A percentile compares a stretch with the other conserved stretches of the same genome.
Evolutionary conservation across 176 grass and related monocot species (phyloP).

Genomic region (Rhynchospora breviuscula): DNA sequence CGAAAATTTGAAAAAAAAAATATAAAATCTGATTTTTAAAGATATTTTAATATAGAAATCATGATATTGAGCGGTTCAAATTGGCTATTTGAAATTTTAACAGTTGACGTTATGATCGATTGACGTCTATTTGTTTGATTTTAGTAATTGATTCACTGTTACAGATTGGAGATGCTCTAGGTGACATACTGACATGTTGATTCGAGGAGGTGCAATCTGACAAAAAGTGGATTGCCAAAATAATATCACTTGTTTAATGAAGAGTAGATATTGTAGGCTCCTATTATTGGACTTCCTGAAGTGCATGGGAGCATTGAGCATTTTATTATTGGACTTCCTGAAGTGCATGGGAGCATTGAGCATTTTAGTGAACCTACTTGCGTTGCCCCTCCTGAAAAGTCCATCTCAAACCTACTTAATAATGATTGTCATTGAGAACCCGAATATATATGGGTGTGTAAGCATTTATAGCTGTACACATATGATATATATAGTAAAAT

Average conservation of each 20-base stretch:
- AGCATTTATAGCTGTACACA: too few relatives aligned
- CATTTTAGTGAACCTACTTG: not conserved
- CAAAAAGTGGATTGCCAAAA: not conserved
- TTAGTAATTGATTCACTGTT: not conserved
- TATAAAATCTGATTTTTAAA: too few relatives aligned
- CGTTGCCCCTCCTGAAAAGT: not conserved
- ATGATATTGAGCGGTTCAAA: too few relatives aligned
- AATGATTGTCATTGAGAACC: not conserved
- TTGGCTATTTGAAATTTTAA: too few relatives aligned
- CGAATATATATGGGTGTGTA: too few relatives aligned
- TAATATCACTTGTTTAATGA: not conserved
- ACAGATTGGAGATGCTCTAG: not conserved
- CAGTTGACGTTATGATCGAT: too few relatives aligned
- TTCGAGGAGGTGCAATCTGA: slow-evolving; percentile 10
- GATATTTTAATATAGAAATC: too few relatives aligned
- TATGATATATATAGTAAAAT: too few relatives aligned
- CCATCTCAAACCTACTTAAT: not conserved
- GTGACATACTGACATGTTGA: slow-evolving; percentile 9
- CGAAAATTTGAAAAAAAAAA: too few relatives aligned
- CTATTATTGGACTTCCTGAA: slow-evolving; percentile 2
- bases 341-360: not conserved
- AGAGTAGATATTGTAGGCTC: not conserved
- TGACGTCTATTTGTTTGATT: too few relatives aligned
- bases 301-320: not conserved
- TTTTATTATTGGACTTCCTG: slow-evolving; percentile 4